Base-by-base conservation (phyloP, 352 stramenopile genomes). In the Globisporangium spinosum region DNA sequence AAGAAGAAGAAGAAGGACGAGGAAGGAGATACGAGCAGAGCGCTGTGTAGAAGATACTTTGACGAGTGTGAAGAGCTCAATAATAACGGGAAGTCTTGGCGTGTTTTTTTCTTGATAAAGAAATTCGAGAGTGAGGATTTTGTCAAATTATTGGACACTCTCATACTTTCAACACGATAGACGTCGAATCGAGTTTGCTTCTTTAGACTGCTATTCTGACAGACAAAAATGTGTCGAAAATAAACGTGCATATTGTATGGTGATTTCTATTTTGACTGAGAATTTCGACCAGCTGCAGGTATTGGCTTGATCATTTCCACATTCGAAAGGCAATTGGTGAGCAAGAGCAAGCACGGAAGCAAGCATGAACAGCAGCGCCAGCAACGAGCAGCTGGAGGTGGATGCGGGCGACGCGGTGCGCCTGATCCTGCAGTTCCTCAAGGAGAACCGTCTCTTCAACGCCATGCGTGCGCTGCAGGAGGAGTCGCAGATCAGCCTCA, bases 391-490 rank as follows among this genome's bases (percentile, higher is more conserved):
- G 68, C 69, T 90, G 38, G 80, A 92, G 58, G 79, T 92, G 55
- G 78, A 88, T 59, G 77, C 82, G 17, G 74, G 80, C 66, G 92
- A 98, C 65, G 85, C 91, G 57, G 80, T 98, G 62, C 87, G 90
- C 27, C 77, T 98, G 29, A 92, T 98, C 62, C 84, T 97, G 69
- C 90, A 98, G 78, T 98, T 97, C 64, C 82, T 97, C 43, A 84
- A 93, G 62, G 94, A 98, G 76, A 95, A 97, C 71, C 80, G 86
- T 10, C 77, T 98, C 9, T 91, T 91, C 53, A 58, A 77, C 27
- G 79, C 90, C 9, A 86, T 98, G 79, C 77, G 82, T 23, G 75
- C 87, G 61, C 76, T 98, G 54, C 90, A 98, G 71, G 77, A 94
- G 23, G 91, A 98, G 77, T 77, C 89, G 9, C 87, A 94, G 68